These are phyloP conservation scores for Marasmius oreades DNA, from an alignment of 1,284 basidiomycete species.

Conservation along the genomic window DNA sequence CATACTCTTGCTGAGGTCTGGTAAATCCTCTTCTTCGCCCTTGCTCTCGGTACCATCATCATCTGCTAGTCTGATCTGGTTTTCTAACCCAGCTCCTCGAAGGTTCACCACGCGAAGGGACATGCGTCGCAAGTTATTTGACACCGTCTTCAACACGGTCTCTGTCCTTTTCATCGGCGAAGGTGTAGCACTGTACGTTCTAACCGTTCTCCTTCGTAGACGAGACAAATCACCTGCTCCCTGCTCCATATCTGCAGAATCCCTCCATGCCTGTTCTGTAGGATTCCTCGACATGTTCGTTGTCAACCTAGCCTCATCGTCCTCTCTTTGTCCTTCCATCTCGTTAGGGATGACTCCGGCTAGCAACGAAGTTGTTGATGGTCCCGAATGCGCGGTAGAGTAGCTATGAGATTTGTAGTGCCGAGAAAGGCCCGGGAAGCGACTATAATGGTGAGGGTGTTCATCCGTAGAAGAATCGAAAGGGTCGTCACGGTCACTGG, in stretches of 20 bases:
- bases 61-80: conserved; percentile 54
- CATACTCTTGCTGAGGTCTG: conserved; percentile 42
- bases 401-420: conserved; percentile 28
- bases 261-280: conserved; percentile 26
- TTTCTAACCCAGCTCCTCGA: conserved; percentile 59
- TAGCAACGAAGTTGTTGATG: conserved; percentile 52
- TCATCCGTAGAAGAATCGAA: conserved; percentile 33
- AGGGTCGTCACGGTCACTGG: conserved; percentile 38
- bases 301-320: conserved; percentile 54
- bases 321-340: conserved; percentile 43
- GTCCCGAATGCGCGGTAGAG: conserved; percentile 38
- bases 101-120: conserved; percentile 85
- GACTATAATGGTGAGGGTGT: conserved; percentile 10
- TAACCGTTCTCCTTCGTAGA: conserved; percentile 39
- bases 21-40: conserved; percentile 31
- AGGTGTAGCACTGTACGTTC: conserved; percentile 43
- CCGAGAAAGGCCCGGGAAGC: conserved; percentile 19
- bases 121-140: conserved; percentile 60
- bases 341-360: conserved; percentile 34
- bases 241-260: conserved; percentile 36
- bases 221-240: conserved; percentile 35
- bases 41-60: conserved; percentile 36
- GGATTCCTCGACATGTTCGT: conserved; percentile 42
- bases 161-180: conserved; percentile 59
- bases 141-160: conserved; percentile 53